phyloP scores from a whole-genome alignment of 176 grass and related monocot species.

The Musa itinerans region DNA sequence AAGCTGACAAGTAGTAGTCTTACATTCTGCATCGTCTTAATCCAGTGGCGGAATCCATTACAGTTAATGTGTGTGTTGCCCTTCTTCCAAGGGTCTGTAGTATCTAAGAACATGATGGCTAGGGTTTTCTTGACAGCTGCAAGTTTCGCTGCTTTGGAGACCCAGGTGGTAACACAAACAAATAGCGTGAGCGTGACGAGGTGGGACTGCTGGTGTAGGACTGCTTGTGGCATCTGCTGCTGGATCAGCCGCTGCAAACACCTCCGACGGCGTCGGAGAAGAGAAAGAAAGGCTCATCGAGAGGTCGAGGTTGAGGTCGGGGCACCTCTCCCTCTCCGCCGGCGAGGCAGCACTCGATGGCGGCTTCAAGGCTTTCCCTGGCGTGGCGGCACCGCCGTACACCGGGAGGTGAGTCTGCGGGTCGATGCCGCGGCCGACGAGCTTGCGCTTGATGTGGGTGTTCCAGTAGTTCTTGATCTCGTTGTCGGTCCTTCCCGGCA shows the following conservation, averaged over 20 bases:
- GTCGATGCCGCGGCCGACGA: not conserved
- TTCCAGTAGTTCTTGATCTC: not conserved
- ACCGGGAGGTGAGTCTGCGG: not conserved
- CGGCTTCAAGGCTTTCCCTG: too few species aligned
- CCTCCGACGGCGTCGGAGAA: not conserved
- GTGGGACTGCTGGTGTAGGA: too few species aligned
- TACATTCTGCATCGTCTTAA: too few species aligned
- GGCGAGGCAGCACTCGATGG: not conserved
- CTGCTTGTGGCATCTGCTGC: too few species aligned
- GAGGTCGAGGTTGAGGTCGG: conserved; percentile 8
- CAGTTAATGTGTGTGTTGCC: not conserved
- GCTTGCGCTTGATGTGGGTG: conserved; percentile 1
- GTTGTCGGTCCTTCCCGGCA: not conserved
- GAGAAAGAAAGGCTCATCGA: not conserved
- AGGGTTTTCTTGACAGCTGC: not conserved
- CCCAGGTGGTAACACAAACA: not conserved
- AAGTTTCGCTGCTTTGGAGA: not conserved
- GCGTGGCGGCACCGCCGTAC: not conserved
- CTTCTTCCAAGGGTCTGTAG: not conserved
- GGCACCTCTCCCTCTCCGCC: not conserved
- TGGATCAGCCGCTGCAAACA: too few species aligned
- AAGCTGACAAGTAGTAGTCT: too few species aligned
- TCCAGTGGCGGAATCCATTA: not conserved
- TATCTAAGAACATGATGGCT: not conserved
- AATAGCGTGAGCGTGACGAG: not conserved